Conservation (phyloP, 805 yeast species). For the Tetrapisispora arboricola region DNA sequence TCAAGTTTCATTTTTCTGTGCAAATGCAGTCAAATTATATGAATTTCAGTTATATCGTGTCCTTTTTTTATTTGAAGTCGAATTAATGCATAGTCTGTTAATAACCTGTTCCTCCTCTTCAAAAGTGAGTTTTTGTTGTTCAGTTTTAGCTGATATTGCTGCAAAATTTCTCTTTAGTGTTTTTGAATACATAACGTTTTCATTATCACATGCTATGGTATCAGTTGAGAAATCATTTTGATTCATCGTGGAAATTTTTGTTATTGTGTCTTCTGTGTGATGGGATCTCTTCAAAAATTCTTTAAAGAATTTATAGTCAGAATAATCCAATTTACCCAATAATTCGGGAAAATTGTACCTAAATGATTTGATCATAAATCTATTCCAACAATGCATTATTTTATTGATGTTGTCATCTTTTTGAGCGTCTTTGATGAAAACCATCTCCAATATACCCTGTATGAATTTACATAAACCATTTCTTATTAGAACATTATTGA, state of each 20-base stretch:
- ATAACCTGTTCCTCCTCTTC: background rate
- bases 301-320: slow-evolving; percentile 19
- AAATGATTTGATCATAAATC: slow-evolving; percentile 22
- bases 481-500: slow-evolving; percentile 9
- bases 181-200: background rate
- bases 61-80: background rate
- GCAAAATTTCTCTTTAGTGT: background rate
- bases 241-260: background rate
- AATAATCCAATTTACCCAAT: slow-evolving; percentile 14
- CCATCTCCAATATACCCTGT: slow-evolving; percentile 13
- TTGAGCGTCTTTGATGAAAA: slow-evolving; percentile 6
- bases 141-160: background rate
- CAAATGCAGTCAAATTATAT: background rate
- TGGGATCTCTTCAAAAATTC: slow-evolving; percentile 1
- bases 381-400: slow-evolving; percentile 22
- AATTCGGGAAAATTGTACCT: slow-evolving; percentile 23
- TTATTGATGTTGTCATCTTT: background rate
- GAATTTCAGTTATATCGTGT: background rate
- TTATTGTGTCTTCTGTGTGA: background rate
- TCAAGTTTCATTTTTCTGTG: too few species aligned
- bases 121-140: background rate
- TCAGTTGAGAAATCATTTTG: background rate
- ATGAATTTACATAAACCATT: slow-evolving; percentile 18
- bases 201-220: slow-evolving; percentile 9
- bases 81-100: background rate